A percentile compares a stretch with the other conserved stretches of the same genome.
Evolutionary conservation across 768 basidiomycete species (phyloP).

Genomic region (Pisolithus sp.): DNA sequence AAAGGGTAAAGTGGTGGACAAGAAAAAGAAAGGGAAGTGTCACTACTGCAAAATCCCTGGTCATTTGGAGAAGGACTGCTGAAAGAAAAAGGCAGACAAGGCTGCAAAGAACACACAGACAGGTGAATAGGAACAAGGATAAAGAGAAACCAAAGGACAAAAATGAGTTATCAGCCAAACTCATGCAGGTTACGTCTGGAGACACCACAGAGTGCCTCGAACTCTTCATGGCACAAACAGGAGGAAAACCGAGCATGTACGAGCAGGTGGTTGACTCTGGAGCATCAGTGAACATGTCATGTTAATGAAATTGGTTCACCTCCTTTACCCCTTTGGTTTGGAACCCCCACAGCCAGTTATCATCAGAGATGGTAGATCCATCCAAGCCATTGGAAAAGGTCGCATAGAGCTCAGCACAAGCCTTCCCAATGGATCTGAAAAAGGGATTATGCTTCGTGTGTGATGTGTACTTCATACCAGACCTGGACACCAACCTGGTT

Average conservation of each 20-base stretch:
- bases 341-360: neutral
- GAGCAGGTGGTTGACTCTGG: too few species aligned
- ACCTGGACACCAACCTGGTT: conserved; percentile 10
- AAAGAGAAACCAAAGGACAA: too few species aligned
- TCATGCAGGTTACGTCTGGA: neutral
- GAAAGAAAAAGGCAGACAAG: too few species aligned
- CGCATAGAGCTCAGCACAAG: neutral
- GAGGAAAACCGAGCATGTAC: too few species aligned
- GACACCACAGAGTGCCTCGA: neutral
- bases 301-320: neutral
- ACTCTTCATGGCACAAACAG: neutral
- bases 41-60: neutral
- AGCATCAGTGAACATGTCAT: neutral
- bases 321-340: neutral
- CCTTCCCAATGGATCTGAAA: neutral
- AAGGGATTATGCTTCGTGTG: neutral
- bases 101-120: too few species aligned
- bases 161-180: neutral
- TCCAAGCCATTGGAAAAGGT: conserved; percentile 1
- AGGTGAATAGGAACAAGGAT: too few species aligned
- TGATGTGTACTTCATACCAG: conserved; percentile 2
- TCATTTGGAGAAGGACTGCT: neutral
- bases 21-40: neutral
- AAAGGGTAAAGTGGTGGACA: neutral
- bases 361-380: neutral